A percentile compares a stretch with the other conserved stretches of the same genome.
Evolutionary conservation across 164 flowering plant species (phyloP).

Genomic region (Magnolia kwangsiensis): DNA sequence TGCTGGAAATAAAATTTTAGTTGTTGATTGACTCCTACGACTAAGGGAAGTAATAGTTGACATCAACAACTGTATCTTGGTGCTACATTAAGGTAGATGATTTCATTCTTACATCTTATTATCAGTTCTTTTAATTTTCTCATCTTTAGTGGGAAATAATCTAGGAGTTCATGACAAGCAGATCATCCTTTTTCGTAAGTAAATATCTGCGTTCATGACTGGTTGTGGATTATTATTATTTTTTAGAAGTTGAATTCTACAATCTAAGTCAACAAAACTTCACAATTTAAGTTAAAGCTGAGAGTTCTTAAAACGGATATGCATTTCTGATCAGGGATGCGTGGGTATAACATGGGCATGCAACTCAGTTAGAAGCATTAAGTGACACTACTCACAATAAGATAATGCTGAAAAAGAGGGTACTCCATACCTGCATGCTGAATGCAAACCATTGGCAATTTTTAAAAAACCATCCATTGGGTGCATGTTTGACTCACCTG

Average conservation of each 20-base stretch:
- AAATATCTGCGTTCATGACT: too few relatives aligned
- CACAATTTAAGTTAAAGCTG: not conserved
- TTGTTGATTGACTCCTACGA: not conserved
- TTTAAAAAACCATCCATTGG: not conserved
- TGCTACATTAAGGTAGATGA: too few relatives aligned
- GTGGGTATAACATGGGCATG: slow-evolving; percentile 9
- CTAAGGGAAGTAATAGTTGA: not conserved
- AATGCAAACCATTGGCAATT: not conserved
- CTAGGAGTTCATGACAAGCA: too few relatives aligned
- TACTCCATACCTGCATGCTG: not conserved
- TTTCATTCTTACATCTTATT: too few relatives aligned
- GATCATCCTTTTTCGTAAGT: too few relatives aligned
- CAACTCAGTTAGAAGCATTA: slow-evolving; percentile 16
- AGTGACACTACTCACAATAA: slow-evolving; percentile 8
- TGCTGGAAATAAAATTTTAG: not conserved
- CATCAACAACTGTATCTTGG: not conserved
- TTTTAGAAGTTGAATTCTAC: too few relatives aligned
- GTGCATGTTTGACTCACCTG: not conserved
- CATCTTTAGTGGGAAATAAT: too few relatives aligned
- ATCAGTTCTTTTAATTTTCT: too few relatives aligned
- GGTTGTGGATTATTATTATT: too few relatives aligned
- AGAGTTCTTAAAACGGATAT: slow-evolving; percentile 5
- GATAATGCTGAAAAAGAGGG: not conserved
- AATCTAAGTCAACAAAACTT: not conserved
- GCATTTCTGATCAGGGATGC: slow-evolving; percentile 14